Conservation (phyloP, 345 rosid genomes). For the Luvunga scandens region DNA sequence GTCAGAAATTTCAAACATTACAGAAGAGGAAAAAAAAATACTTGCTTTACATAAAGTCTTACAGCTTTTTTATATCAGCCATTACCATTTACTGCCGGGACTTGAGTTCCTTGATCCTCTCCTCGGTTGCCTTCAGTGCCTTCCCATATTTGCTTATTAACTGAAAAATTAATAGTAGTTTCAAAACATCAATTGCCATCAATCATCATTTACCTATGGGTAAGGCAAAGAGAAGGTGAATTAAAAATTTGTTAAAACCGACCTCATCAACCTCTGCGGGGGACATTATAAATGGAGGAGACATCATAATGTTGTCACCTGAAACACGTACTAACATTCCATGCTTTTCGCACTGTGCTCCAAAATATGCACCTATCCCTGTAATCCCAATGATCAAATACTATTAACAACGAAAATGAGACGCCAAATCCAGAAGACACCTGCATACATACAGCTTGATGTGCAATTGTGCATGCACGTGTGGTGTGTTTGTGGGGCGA, state of each 20-base stretch:
- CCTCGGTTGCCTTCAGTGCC: slow-evolving; percentile 76
- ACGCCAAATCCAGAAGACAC: neutral
- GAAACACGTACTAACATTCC: slow-evolving; percentile 90
- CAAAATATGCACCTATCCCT: slow-evolving; percentile 90
- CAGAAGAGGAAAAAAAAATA: neutral
- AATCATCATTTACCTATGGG: neutral
- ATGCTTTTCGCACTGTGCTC: slow-evolving; percentile 71
- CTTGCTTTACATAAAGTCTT: slow-evolving; percentile 9
- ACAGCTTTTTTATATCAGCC: slow-evolving; percentile 33
- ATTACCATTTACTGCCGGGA: slow-evolving; percentile 34
- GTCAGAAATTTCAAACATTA: neutral
- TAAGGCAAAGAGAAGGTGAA: neutral
- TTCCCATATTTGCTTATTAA: slow-evolving; percentile 62
- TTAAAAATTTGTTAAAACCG: neutral
- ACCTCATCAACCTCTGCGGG: slow-evolving; percentile 83
- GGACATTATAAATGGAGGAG: slow-evolving; percentile 73
- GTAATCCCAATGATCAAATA: slow-evolving; percentile 6
- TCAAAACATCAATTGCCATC: neutral
- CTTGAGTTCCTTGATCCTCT: slow-evolving; percentile 83
- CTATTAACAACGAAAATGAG: neutral
- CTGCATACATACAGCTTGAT: neutral
- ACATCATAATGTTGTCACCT: slow-evolving; percentile 92
- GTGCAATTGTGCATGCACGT: too few relatives aligned
- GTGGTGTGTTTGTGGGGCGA: too few relatives aligned
- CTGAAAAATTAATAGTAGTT: slow-evolving; percentile 33